A percentile compares a stretch with the other conserved stretches of the same genome.
phyloP scores from a whole-genome alignment of 140 eudicot species.

The Flaveria floridana region DNA sequence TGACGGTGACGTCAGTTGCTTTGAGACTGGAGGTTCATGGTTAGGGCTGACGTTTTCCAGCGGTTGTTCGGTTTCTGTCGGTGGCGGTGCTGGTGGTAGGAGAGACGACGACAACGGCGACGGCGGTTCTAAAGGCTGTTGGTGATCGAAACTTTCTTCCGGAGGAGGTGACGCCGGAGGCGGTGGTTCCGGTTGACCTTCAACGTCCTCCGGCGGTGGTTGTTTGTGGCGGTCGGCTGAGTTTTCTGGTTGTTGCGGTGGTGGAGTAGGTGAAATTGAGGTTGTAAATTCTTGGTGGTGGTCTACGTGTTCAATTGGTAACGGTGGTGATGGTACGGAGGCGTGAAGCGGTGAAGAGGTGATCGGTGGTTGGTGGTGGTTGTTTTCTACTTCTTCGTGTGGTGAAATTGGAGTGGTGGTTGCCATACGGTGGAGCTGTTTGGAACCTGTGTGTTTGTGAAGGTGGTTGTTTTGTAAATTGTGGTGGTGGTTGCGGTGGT shows the following conservation, averaged over 20 bases:
- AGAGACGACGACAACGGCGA: constrained; percentile 10
- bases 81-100: constrained; percentile 28
- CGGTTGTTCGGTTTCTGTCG: constrained; percentile 17
- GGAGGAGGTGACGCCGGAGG: constrained; percentile 13
- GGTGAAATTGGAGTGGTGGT: constrained; percentile 27
- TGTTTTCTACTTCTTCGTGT: not conserved
- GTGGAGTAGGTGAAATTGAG: constrained; percentile 30
- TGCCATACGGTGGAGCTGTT: constrained; percentile 30
- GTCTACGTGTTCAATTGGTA: constrained; percentile 28
- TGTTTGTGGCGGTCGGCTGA: constrained; percentile 3
- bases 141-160: not conserved
- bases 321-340: constrained; percentile 15
- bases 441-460: not conserved
- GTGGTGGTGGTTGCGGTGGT: not conserved
- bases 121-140: constrained; percentile 18
- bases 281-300: constrained; percentile 22
- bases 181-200: constrained; percentile 20
- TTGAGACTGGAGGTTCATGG: constrained; percentile 22
- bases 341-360: constrained; percentile 12
- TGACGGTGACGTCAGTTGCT: constrained; percentile 16
- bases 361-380: constrained; percentile 25
- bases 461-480: not conserved
- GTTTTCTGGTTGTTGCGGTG: constrained; percentile 21
- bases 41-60: constrained; percentile 21
- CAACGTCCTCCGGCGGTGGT: constrained; percentile 27